These are phyloP conservation scores for Penicillium pancosmium DNA, from an alignment of 495 filamentous ascomycete species.

Conservation along the genomic window DNA sequence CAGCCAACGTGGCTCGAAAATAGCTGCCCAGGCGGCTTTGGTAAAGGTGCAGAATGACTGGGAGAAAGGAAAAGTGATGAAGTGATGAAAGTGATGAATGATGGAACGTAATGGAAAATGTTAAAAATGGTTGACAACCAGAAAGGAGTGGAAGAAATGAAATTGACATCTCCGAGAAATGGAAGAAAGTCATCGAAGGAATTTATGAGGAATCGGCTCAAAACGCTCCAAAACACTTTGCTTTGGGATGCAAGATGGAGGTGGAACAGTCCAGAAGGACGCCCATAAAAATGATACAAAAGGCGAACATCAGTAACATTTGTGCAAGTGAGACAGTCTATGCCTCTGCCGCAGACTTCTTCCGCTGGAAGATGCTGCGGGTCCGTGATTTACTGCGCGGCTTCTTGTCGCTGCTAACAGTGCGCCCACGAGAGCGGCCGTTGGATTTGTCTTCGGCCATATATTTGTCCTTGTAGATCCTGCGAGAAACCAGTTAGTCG, in stretches of 20 bases:
- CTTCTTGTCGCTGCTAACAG: constrained; percentile 57
- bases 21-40: constrained; percentile 34
- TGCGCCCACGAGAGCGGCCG: constrained; percentile 39
- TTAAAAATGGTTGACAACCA: constrained; percentile 13
- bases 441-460: constrained; percentile 66
- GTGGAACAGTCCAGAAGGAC: not conserved
- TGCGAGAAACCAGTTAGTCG: constrained; percentile 36
- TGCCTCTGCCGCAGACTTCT: constrained; percentile 51
- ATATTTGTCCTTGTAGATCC: constrained; percentile 96
- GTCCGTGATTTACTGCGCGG: constrained; percentile 64
- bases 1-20: constrained; percentile 23
- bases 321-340: constrained; percentile 20
- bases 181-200: not conserved
- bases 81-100: constrained; percentile 9
- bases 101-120: constrained; percentile 1
- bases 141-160: constrained; percentile 16
- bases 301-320: not conserved
- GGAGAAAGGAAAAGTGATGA: constrained; percentile 9
- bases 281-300: constrained; percentile 1
- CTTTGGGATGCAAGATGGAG: constrained; percentile 20
- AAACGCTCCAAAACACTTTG: constrained; percentile 28
- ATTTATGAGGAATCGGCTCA: constrained; percentile 14
- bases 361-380: constrained; percentile 67
- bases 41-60: constrained; percentile 14
- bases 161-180: constrained; percentile 4